Evolutionary conservation across 2,329 filamentous ascomycete genomes (phyloP).

Genomic region (Aspergillus clavatus): DNA sequence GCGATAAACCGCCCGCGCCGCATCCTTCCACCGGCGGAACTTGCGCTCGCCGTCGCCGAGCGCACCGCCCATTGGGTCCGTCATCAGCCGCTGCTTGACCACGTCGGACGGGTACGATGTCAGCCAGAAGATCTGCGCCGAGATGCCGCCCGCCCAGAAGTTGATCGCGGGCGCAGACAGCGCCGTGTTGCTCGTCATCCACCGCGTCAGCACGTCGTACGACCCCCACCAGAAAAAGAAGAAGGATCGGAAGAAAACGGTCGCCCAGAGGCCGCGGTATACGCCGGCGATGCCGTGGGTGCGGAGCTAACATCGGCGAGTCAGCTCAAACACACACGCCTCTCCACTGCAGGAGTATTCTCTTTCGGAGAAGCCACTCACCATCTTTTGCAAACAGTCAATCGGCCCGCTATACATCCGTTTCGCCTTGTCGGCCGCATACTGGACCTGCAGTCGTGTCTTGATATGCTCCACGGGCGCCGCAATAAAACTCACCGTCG

Average conservation of each 20-base stretch:
- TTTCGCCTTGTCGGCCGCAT: slow-evolving; percentile 70
- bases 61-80: slow-evolving; percentile 72
- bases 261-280: slow-evolving; percentile 80
- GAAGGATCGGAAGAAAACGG: slow-evolving; percentile 81
- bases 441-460: slow-evolving; percentile 89
- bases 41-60: slow-evolving; percentile 62
- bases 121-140: slow-evolving; percentile 91
- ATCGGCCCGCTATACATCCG: slow-evolving; percentile 81
- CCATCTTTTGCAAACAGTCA: slow-evolving; percentile 68
- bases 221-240: slow-evolving; percentile 99
- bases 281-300: slow-evolving; percentile 72
- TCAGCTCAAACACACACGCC: too few species aligned
- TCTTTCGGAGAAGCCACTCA: too few species aligned
- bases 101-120: slow-evolving; percentile 89
- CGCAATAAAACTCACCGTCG: slow-evolving; percentile 87
- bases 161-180: slow-evolving; percentile 78
- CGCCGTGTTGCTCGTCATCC: slow-evolving; percentile 61
- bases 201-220: slow-evolving; percentile 76
- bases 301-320: slow-evolving; percentile 31
- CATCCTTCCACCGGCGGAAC: slow-evolving; percentile 74
- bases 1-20: slow-evolving; percentile 68
- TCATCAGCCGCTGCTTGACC: slow-evolving; percentile 96
- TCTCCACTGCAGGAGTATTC: too few species aligned
- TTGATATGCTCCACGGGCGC: slow-evolving; percentile 95
- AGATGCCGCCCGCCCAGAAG: slow-evolving; percentile 94